These are phyloP conservation scores for Dalbergia cochinchinensis DNA, from an alignment of 306 rosid species.

Conservation along the genomic window DNA sequence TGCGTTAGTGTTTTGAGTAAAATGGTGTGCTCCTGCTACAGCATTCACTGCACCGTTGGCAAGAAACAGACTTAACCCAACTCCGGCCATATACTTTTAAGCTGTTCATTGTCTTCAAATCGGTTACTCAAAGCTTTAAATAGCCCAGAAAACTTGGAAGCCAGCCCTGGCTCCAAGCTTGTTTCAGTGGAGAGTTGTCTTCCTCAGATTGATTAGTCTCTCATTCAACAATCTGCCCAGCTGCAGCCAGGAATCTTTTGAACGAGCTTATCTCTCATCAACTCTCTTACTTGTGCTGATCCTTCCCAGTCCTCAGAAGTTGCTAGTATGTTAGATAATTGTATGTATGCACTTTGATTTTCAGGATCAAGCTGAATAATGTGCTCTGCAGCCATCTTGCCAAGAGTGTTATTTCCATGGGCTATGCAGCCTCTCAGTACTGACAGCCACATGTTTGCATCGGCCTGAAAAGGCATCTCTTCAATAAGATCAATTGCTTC, in stretches of 20 bases:
- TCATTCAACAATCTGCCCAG: constrained; percentile 67
- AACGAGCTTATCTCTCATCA: constrained; percentile 62
- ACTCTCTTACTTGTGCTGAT: constrained; percentile 65
- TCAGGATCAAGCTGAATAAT: constrained; percentile 70
- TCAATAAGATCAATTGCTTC: constrained; percentile 69
- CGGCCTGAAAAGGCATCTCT: constrained; percentile 71
- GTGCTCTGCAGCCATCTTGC: constrained; percentile 65
- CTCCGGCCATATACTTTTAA: constrained; percentile 6
- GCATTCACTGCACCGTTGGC: constrained; percentile 8
- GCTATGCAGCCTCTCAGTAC: constrained; percentile 76
- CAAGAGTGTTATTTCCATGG: constrained; percentile 62
- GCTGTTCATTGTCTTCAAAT: constrained; percentile 17
- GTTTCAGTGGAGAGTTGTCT: constrained; percentile 8
- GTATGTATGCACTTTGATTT: constrained; percentile 74
- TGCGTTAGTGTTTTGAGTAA: constrained; percentile 3
- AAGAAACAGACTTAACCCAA: constrained; percentile 14
- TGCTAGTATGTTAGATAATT: constrained; percentile 75
- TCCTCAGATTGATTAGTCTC: constrained; percentile 28
- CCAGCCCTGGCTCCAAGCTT: constrained; percentile 15
- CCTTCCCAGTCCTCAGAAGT: constrained; percentile 79
- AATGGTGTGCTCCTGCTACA: constrained; percentile 15
- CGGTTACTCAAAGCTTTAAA: neutral
- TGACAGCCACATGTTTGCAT: constrained; percentile 74
- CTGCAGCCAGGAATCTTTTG: constrained; percentile 71
- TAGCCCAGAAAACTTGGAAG: constrained; percentile 3